Base-by-base conservation (phyloP, 495 filamentous ascomycete genomes). In the Trichocladium antarcticum region DNA sequence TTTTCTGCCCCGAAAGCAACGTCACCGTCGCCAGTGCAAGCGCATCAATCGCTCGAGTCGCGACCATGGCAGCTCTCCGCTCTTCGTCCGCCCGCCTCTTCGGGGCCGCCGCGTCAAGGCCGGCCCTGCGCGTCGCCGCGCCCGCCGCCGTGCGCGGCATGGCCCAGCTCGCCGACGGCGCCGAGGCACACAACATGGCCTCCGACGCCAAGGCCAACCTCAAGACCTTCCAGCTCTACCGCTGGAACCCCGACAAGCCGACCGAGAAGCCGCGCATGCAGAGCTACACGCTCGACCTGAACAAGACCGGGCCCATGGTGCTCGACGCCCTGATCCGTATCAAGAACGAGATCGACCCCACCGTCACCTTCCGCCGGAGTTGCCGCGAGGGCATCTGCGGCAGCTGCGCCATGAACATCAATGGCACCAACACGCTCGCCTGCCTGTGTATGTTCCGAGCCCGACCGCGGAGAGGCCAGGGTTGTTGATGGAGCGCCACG, bases 361-460 rank as follows among this genome's bases (percentile, higher is more conserved):
- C 92, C 32, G 70, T 98, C 60, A 98, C 92, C 39, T 98, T 98
- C 75, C 77, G 92, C 56, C 71, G 92, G 62, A 90, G 85, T 61
- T 98, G 92, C 74, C 71, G 92, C 70, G 92, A 98, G 76, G 92
- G 92, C 51, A 98, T 98, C 63, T 98, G 92, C 63, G 92, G 92
- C 45, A 90, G 85, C 64, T 98, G 92, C 65, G 92, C 92, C 49
- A 98, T 98, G 92, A 98, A 98, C 75, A 95, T 98, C 67, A 90
- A 96, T 68, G 92, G 92, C 59, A 80, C 84, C 58, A 98, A 98
- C 71, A 97, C 90, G 39, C 71, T 98, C 47, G 92, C 92, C 57
- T 98, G 92, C 73, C 76, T 98, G 63, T 98, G 92, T 97, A 87
- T 59, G 87, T 83, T 3, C 29, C 1, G 34, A n/a, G 29, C 28